Percentiles rank a stretch among this genome's conserved stretches.
Conservation (phyloP, 2,329 filamentous ascomycete genomes). For the Fusarium brevicatenulatum region DNA sequence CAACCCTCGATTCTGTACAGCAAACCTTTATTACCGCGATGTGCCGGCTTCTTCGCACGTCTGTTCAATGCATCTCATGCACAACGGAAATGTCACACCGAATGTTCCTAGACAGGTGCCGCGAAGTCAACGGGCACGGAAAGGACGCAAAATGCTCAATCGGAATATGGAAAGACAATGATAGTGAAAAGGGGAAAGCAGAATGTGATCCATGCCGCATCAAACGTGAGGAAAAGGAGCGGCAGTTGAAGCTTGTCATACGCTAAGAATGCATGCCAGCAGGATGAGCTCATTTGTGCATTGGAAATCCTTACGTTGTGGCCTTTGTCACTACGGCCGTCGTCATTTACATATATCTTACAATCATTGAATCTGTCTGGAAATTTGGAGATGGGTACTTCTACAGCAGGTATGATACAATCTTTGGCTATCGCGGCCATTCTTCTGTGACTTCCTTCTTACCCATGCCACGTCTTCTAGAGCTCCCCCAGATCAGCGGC, state of each 20-base stretch:
- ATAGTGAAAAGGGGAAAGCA: not conserved
- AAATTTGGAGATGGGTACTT: not conserved
- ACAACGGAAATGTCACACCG: not conserved
- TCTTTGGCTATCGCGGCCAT: not conserved
- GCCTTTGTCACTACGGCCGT: accelerated
- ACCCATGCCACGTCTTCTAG: not conserved
- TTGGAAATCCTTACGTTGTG: accelerated
- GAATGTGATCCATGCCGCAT: not conserved
- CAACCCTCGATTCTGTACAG: accelerated
- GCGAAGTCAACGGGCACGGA: not conserved
- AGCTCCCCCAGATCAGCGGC: not conserved
- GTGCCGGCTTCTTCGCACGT: not conserved
- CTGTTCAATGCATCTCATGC: not conserved
- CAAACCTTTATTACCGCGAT: no score
- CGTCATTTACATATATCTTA: accelerated
- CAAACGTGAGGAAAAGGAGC: not conserved
- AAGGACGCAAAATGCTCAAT: not conserved
- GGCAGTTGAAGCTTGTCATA: not conserved
- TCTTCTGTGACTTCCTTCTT: not conserved
- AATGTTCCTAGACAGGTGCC: not conserved
- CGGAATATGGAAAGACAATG: not conserved
- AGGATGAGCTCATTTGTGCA: no score
- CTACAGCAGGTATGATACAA: not conserved
- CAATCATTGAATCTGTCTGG: accelerated
- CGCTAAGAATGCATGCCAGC: no score